phyloP scores from a whole-genome alignment of 176 grass and related monocot genomes.

The Avena sativa region DNA sequence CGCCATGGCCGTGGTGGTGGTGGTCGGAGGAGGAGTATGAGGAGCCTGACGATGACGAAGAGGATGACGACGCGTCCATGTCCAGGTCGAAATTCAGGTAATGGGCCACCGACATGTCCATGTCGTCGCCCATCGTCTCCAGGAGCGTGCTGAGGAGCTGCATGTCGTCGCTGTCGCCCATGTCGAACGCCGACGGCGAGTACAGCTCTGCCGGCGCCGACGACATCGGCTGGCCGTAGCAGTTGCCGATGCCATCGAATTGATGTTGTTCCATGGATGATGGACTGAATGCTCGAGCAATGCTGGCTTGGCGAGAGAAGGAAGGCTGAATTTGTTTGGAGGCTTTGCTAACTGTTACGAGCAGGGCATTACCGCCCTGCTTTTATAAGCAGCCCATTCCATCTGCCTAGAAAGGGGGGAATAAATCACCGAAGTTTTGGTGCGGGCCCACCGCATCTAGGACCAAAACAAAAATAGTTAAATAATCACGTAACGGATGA shows the following conservation, averaged over 20 bases:
- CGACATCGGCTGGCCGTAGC: too few relatives aligned
- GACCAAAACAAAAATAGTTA: not conserved
- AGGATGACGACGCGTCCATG: not conserved
- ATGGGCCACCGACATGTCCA: not conserved
- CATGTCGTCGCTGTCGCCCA: conserved; percentile 28
- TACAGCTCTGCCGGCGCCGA: not conserved
- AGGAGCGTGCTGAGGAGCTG: conserved; percentile 35
- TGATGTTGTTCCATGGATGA: too few relatives aligned
- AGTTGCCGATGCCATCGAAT: too few relatives aligned
- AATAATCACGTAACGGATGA: not conserved
- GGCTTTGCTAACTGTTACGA: not conserved
- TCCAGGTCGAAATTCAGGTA: not conserved
- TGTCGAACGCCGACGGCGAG: not conserved
- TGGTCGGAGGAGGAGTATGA: not conserved
- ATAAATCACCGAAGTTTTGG: not conserved
- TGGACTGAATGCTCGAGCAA: too few relatives aligned
- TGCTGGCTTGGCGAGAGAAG: too few relatives aligned
- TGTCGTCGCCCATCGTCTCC: conserved; percentile 8
- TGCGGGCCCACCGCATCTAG: not conserved
- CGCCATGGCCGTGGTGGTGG: not conserved
- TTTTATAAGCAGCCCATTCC: not conserved
- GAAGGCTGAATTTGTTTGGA: too few relatives aligned
- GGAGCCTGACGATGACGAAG: not conserved
- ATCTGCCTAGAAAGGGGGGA: not conserved
- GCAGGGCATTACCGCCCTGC: not conserved